These are phyloP conservation scores for Gossypium thurberi DNA, from an alignment of 345 rosid species.

Conservation along the genomic window DNA sequence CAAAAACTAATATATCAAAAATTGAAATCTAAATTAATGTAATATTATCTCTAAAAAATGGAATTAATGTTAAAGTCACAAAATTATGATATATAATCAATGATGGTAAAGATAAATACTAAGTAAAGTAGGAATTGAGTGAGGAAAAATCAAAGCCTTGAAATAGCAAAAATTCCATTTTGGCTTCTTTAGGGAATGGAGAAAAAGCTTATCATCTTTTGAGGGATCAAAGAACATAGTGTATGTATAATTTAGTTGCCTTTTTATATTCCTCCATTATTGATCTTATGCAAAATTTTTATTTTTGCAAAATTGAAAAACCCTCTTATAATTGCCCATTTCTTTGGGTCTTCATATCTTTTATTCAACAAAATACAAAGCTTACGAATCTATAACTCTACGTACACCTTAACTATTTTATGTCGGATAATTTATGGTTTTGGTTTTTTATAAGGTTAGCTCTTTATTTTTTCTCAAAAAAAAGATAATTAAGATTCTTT, in stretches of 20 bases:
- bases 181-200: not conserved
- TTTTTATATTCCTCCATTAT: conserved; percentile 11
- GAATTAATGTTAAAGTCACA: not conserved
- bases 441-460: too few species aligned
- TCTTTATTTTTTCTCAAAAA: too few species aligned
- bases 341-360: not conserved
- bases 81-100: not conserved
- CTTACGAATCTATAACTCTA: not conserved
- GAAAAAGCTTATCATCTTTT: not conserved
- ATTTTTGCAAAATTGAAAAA: not conserved
- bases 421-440: not conserved
- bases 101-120: not conserved
- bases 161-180: not conserved
- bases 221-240: not conserved
- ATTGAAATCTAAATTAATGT: too few species aligned
- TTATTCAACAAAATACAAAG: not conserved
- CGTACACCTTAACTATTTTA: not conserved
- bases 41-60: too few species aligned
- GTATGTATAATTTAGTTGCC: not conserved
- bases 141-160: not conserved
- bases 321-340: not conserved
- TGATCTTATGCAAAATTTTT: not conserved
- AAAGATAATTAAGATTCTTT: too few species aligned
- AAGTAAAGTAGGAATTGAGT: not conserved
- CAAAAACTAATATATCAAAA: too few species aligned